These are phyloP conservation scores for Parmales sp. DNA, from an alignment of 108 stramenopile genomes.

Conservation along the genomic window DNA sequence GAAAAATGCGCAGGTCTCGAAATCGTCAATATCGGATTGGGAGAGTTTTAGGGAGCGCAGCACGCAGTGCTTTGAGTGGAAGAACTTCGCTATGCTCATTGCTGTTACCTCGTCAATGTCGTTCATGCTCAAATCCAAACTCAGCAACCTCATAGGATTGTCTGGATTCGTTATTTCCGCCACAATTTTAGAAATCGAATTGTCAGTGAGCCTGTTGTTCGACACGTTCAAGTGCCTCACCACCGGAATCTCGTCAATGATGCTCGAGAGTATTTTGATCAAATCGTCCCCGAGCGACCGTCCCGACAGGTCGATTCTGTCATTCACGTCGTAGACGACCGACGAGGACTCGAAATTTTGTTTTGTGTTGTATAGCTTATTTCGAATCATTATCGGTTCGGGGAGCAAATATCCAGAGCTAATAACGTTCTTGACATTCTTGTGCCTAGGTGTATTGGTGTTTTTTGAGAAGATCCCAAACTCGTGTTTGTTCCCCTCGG, in stretches of 20 bases:
- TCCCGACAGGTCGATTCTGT: not conserved
- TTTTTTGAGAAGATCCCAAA: not conserved
- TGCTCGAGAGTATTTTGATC: not conserved
- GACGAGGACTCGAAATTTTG: not conserved
- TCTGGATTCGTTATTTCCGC: not conserved
- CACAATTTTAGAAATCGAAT: not conserved
- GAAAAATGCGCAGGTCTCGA: no score
- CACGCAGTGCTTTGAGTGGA: no score
- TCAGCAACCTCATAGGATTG: not conserved
- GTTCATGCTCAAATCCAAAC: not conserved
- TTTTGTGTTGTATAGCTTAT: not conserved
- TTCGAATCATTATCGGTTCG: not conserved
- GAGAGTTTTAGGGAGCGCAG: no score
- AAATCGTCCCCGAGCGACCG: not conserved
- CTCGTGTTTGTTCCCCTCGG: not conserved
- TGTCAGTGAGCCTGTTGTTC: conserved; percentile 1
- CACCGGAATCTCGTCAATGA: not conserved
- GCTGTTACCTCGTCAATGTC: not conserved
- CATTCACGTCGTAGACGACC: no score
- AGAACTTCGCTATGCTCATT: not conserved
- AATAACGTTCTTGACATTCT: not conserved
- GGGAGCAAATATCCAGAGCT: not conserved
- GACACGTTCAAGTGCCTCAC: not conserved
- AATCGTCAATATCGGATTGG: no score
- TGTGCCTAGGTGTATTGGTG: conserved; percentile 1